A percentile compares a stretch with the other conserved stretches of the same genome.
Evolutionary conservation across 73 alveolate species (phyloP).

Genomic region (Uronychia setigera): DNA sequence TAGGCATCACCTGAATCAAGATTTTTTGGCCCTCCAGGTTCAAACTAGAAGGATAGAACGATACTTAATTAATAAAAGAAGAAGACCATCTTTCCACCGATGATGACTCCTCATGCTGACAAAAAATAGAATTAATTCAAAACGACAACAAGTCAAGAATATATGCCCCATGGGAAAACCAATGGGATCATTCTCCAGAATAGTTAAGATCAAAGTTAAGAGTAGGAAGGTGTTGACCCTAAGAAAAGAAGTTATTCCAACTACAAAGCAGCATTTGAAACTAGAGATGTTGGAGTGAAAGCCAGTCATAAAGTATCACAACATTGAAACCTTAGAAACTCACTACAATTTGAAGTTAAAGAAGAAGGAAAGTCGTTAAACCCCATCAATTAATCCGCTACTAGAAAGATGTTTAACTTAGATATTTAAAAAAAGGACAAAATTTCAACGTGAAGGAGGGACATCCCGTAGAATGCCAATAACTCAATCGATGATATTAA

Average conservation of each 20-base stretch:
- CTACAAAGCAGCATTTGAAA: neutral
- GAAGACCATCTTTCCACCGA: neutral
- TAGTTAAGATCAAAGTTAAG: neutral
- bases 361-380: neutral
- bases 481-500: neutral
- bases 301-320: neutral
- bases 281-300: neutral
- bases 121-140: too few species aligned
- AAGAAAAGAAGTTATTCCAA: neutral
- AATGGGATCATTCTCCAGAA: neutral
- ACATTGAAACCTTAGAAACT: neutral
- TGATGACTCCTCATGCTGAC: neutral
- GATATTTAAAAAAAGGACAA: neutral
- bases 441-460: neutral
- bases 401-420: neutral
- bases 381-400: neutral
- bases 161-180: neutral
- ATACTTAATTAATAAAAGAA: neutral
- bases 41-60: neutral
- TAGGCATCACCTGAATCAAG: neutral
- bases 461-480: neutral
- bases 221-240: neutral
- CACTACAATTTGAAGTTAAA: neutral
- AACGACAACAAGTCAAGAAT: neutral
- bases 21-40: neutral